Conservation (phyloP, 1,284 basidiomycete genomes). For the Sporisorium scitamineum region DNA sequence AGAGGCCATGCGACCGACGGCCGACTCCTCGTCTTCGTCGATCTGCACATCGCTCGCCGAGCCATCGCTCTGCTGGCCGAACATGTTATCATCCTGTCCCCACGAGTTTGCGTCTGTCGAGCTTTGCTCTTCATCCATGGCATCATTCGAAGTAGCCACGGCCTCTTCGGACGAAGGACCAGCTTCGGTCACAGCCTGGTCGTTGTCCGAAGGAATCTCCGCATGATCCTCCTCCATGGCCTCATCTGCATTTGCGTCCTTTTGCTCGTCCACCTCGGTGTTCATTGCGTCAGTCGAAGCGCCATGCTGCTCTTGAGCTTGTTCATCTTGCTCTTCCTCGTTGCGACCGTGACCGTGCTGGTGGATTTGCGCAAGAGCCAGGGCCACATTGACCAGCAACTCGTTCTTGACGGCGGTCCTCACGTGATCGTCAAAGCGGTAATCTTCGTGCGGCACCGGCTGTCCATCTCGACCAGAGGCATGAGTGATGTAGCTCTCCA, state of each 20-base stretch:
- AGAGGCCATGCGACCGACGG: constrained; percentile 86
- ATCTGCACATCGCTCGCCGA: constrained; percentile 38
- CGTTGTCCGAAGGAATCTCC: constrained; percentile 4
- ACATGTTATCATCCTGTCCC: constrained; percentile 39
- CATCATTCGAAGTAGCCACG: constrained; percentile 6
- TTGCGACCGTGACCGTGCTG: constrained; percentile 18
- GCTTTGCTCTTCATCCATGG: constrained; percentile 34
- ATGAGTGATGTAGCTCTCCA: constrained; percentile 52
- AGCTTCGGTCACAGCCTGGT: background rate
- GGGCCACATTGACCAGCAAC: constrained; percentile 65
- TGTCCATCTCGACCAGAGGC: constrained; percentile 65
- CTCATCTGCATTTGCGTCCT: constrained; percentile 7
- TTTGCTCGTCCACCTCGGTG: background rate
- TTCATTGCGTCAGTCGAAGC: background rate
- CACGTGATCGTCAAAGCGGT: constrained; percentile 57
- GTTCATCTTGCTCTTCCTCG: constrained; percentile 14
- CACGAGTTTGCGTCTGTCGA: constrained; percentile 19
- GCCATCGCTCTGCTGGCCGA: constrained; percentile 40
- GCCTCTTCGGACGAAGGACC: constrained; percentile 3
- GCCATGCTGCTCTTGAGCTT: constrained; percentile 2
- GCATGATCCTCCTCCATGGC: constrained; percentile 39
- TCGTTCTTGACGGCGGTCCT: constrained; percentile 57
- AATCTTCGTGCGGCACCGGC: constrained; percentile 58
- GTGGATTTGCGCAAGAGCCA: constrained; percentile 59
- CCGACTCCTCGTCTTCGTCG: constrained; percentile 75